Evolutionary conservation across 1,284 basidiomycete species (phyloP).

Genomic region (Sutorius eximius): DNA sequence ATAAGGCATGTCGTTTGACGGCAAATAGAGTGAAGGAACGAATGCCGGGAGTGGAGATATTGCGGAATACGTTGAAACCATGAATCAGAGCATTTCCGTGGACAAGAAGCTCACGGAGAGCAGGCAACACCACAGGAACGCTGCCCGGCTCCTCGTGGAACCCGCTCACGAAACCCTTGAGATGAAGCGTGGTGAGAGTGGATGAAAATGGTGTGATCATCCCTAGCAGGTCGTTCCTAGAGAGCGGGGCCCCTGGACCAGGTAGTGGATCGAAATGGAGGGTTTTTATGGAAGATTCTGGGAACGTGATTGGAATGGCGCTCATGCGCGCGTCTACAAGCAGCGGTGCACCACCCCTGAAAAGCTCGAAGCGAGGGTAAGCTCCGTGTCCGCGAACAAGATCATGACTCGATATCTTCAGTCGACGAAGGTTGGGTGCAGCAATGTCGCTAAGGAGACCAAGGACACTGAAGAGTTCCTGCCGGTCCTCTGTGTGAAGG

Average conservation of each 20-base stretch:
- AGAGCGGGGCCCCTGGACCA: constrained; percentile 29
- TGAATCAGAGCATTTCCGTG: constrained; percentile 35
- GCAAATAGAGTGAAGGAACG: constrained; percentile 26
- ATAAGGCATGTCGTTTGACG: constrained; percentile 32
- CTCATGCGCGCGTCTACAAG: constrained; percentile 33
- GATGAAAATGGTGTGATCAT: constrained; percentile 31
- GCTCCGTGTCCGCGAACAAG: constrained; percentile 26
- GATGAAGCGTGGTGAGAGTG: constrained; percentile 34
- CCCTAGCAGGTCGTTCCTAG: constrained; percentile 29
- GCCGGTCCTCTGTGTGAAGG: constrained; percentile 33
- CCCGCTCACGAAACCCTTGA: constrained; percentile 34
- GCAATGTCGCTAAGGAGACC: constrained; percentile 23
- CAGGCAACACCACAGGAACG: constrained; percentile 32
- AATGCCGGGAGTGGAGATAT: constrained; percentile 35
- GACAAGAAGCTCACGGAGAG: constrained; percentile 30
- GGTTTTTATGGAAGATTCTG: constrained; percentile 22
- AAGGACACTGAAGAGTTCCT: constrained; percentile 29
- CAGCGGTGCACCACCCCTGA: constrained; percentile 28
- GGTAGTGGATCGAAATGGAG: constrained; percentile 35
- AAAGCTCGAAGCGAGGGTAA: constrained; percentile 32
- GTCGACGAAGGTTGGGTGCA: constrained; percentile 29
- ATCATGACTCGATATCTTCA: constrained; percentile 34
- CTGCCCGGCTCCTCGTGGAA: constrained; percentile 37
- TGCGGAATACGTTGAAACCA: constrained; percentile 37
- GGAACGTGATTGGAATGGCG: constrained; percentile 35